Evolutionary conservation across 352 stramenopile genomes (phyloP).

Genomic region (Phytophthora litchii): DNA sequence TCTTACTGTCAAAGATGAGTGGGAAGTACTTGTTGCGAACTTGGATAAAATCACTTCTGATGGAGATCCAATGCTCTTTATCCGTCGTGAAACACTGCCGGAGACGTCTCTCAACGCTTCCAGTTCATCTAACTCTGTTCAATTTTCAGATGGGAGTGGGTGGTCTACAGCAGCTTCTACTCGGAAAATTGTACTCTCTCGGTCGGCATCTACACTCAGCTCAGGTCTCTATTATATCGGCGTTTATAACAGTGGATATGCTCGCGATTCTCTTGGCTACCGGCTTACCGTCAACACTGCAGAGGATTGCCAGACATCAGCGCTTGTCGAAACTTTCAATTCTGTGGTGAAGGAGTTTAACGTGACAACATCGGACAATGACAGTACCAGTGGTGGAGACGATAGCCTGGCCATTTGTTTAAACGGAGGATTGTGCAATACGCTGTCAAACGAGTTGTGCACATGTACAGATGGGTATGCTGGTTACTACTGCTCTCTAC

Average conservation of each 20-base stretch:
- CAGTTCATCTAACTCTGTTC: slow-evolving; percentile 44
- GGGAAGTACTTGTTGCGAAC: slow-evolving; percentile 61
- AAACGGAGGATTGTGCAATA: slow-evolving; percentile 55
- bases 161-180: slow-evolving; percentile 48
- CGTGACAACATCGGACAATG: slow-evolving; percentile 6
- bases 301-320: slow-evolving; percentile 39
- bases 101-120: slow-evolving; percentile 16
- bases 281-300: slow-evolving; percentile 60
- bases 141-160: slow-evolving; percentile 57
- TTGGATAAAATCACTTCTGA: slow-evolving; percentile 41
- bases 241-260: slow-evolving; percentile 78
- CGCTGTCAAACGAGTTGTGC: slow-evolving; percentile 55
- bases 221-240: slow-evolving; percentile 79
- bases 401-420: slow-evolving; percentile 44
- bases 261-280: slow-evolving; percentile 50
- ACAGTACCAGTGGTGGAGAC: slow-evolving; percentile 8
- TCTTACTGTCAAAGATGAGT: slow-evolving; percentile 57
- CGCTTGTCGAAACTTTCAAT: slow-evolving; percentile 19
- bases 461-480: slow-evolving; percentile 37
- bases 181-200: slow-evolving; percentile 64
- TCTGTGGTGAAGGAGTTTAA: slow-evolving; percentile 16
- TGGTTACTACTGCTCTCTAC: slow-evolving; percentile 56
- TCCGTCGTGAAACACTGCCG: slow-evolving; percentile 70
- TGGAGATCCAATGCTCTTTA: slow-evolving; percentile 77
- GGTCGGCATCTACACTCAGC: slow-evolving; percentile 67